Percentiles rank a stretch among this genome's conserved stretches.
Conservation (phyloP, 2,329 filamentous ascomycete genomes). For the Talaromyces amestolkiae region DNA sequence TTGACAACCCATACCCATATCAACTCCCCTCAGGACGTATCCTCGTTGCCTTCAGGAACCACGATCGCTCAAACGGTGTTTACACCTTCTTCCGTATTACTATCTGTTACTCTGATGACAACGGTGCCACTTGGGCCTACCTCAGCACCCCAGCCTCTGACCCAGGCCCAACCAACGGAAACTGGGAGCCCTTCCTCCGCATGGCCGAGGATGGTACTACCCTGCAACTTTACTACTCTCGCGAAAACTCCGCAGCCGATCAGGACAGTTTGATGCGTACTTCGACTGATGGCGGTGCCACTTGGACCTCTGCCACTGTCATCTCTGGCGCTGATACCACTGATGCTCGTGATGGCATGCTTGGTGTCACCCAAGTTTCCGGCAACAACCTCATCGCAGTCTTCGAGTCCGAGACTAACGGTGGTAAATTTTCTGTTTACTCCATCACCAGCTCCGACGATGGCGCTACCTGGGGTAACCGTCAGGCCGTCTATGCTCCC, state of each 20-base stretch:
- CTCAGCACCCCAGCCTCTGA: constrained; percentile 8
- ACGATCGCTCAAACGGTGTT: background rate
- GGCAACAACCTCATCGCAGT: constrained; percentile 12
- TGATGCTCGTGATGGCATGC: constrained; percentile 16
- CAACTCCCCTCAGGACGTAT: constrained; percentile 16
- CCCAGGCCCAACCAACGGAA: constrained; percentile 2
- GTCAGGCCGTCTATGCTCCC: constrained; percentile 10
- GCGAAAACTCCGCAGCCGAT: constrained; percentile 9
- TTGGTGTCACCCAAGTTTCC: constrained; percentile 7
- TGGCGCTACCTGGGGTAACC: constrained; percentile 14
- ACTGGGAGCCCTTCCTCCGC: constrained; percentile 19
- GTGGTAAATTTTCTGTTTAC: constrained; percentile 12
- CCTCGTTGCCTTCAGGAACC: constrained; percentile 16
- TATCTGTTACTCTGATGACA: constrained; percentile 18
- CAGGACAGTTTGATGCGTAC: constrained; percentile 18
- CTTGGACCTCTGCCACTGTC: constrained; percentile 8
- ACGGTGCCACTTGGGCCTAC: constrained; percentile 14
- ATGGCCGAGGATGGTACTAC: constrained; percentile 10
- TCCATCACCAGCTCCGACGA: constrained; percentile 14
- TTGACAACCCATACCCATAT: constrained; percentile 16
- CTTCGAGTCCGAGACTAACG: constrained; percentile 9
- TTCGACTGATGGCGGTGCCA: constrained; percentile 14
- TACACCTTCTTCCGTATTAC: constrained; percentile 19
- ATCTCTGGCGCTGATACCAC: constrained; percentile 8
- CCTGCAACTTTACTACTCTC: constrained; percentile 18